Base-by-base conservation (phyloP, 768 basidiomycete species). In the Hysterangium stoloniferum region DNA sequence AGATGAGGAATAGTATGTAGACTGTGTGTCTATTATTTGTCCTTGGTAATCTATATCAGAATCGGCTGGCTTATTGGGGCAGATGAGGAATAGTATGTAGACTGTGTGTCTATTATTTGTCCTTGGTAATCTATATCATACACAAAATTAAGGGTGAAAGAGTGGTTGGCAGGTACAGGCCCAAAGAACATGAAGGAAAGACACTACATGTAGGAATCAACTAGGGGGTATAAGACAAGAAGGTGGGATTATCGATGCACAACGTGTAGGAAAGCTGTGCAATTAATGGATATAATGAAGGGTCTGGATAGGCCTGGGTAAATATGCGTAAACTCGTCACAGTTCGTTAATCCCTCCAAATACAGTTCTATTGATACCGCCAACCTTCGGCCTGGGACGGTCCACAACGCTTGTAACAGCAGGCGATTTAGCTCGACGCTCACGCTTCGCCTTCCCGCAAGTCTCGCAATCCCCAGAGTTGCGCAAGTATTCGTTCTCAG, bases 11-110 rank as follows among this genome's bases (percentile, higher is more conserved):
- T 46, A 36, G 35, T 42, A n/a, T 9, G 11, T 19, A 35, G 11
- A 11, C 6, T 2, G 11, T 17, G 28, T 41, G 4, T 41, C 2
- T 41, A 6, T 6, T 40, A n/a, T n/a, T n/a, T n/a, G n/a, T n/a
- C n/a, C n/a, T n/a, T 41, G 28, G 89, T 80, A 3, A 64, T 98
- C 35, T 86, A 88, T 32, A 84, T 84, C 59, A 95, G 95, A 6
- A 89, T 98, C 46, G 94, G 94, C 25, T 98, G 95, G 95, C 72
- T 98, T 25, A 82, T 98, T 52, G 95, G 95, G 35, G 86, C 82
- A 11, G 92, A 93, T 54, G 84, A 81, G 19, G 62, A 62, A 46
- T 46, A 36, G 35, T 42, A n/a, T 9, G 11, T 19, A 35, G 11
- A 11, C 6, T 2, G 11, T 17, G 28, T 41, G 4, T 41, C 2